Evolutionary conservation across 1,284 basidiomycete species (phyloP).

Genomic region (Boletus sp.): DNA sequence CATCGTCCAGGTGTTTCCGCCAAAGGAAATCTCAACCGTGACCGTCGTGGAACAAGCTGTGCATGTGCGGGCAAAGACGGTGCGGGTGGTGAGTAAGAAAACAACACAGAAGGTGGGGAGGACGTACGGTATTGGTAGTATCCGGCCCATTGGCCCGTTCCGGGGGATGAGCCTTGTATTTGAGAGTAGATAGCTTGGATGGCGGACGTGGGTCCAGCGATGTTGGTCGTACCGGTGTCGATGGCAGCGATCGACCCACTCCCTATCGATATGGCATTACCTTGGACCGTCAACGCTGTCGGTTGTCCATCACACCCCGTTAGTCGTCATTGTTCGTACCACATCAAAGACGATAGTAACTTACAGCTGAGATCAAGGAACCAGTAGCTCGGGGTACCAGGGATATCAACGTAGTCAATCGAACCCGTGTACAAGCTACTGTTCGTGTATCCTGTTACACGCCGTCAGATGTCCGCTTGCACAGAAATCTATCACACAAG

Average conservation of each 20-base stretch:
- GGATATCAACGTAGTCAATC: slow-evolving; percentile 37
- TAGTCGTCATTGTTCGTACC: not conserved
- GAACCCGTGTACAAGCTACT: slow-evolving; percentile 39
- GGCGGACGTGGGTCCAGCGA: slow-evolving; percentile 35
- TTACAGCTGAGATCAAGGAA: slow-evolving; percentile 27
- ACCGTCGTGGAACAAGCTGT: slow-evolving; percentile 26
- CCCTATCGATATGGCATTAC: slow-evolving; percentile 23
- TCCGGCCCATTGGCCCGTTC: slow-evolving; percentile 27
- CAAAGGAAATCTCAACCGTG: slow-evolving; percentile 41
- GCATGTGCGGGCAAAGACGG: not conserved
- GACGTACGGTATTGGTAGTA: slow-evolving; percentile 34
- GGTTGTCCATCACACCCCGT: not conserved
- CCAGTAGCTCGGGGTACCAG: slow-evolving; percentile 31
- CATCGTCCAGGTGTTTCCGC: slow-evolving; percentile 45
- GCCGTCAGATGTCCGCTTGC: slow-evolving; percentile 10
- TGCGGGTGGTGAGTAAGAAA: not conserved
- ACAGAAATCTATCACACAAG: not conserved
- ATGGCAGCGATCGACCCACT: slow-evolving; percentile 33
- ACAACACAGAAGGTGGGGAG: too few species aligned
- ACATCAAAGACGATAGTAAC: not conserved
- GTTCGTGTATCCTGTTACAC: slow-evolving; percentile 39
- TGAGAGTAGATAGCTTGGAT: slow-evolving; percentile 39
- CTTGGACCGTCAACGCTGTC: slow-evolving; percentile 34
- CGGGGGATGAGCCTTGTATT: slow-evolving; percentile 34
- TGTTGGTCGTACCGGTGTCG: slow-evolving; percentile 45